These are phyloP conservation scores for Solanum aculeatissimum DNA, from an alignment of 305 asterid species.

Conservation along the genomic window DNA sequence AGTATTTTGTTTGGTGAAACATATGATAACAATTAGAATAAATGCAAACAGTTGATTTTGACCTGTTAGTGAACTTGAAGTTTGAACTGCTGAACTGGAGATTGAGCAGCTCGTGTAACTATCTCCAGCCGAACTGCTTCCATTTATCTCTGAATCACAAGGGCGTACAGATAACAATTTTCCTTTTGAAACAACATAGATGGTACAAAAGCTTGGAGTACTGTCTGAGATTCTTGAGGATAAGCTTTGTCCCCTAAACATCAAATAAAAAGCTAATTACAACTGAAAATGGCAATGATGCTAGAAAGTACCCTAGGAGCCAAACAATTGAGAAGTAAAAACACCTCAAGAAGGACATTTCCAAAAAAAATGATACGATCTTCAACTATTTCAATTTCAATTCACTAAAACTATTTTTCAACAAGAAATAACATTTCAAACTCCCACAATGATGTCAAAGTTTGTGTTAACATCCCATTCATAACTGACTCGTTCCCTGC, in stretches of 20 bases:
- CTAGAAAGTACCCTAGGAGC: background rate
- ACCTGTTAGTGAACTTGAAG: slow-evolving; percentile 46
- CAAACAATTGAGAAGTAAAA: background rate
- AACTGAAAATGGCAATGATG: background rate
- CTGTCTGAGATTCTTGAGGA: slow-evolving; percentile 52
- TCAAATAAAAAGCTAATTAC: background rate
- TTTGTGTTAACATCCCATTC: background rate
- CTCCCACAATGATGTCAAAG: background rate
- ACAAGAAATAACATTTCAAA: background rate
- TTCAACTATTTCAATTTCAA: background rate
- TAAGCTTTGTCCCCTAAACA: slow-evolving; percentile 38
- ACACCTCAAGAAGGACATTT: background rate
- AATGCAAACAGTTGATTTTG: background rate
- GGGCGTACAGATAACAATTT: slow-evolving; percentile 53
- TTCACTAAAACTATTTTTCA: background rate
- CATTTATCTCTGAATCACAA: slow-evolving; percentile 42
- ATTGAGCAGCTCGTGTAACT: slow-evolving; percentile 40
- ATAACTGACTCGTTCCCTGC: background rate
- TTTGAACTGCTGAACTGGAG: slow-evolving; percentile 30
- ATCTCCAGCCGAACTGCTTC: slow-evolving; percentile 32
- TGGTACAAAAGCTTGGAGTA: slow-evolving; percentile 55
- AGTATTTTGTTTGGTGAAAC: background rate
- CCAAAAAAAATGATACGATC: background rate
- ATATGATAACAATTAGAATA: background rate
- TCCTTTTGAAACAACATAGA: slow-evolving; percentile 75